Base-by-base conservation (phyloP, 176 grass and related monocot species). In the Eragrostis curvula region DNA sequence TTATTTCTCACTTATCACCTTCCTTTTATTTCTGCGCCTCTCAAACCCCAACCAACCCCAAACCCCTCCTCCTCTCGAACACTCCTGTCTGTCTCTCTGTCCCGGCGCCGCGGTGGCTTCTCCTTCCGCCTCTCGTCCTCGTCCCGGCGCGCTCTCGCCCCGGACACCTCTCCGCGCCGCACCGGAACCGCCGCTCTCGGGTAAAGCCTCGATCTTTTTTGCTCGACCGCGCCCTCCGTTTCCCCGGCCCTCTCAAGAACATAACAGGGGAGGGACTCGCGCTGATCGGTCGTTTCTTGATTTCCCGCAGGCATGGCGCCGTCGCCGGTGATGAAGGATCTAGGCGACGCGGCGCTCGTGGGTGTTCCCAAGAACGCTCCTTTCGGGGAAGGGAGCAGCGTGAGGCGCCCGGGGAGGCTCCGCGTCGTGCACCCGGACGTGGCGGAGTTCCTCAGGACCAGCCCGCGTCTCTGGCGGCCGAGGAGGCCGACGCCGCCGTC, bases 401-500 rank as follows among this genome's bases (percentile, higher is more conserved):
- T 36, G 45, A 46, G 44, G 44, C 71, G 9, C 17, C 76, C 82
- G 0, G 45, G 30, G 36, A 48, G 87, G 51, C 24, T 64, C 7
- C 87, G 70, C 52, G 70, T 80, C 45, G 14, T 85, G 63, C 61
- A 81, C 44, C 82, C 70, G 3, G 70, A 85, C 63, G 82, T 89
- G 63, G 82, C 52, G 63, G 82, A 75, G 77, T 17, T 89, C 0
- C 77, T 89, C 18, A 2, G 57, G 17, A 74, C 32, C 32, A 36
- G 62, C 63, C 18, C 77, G 51, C 18, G 77, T 21, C 18, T 21
- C 36, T 12, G 9, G 15, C 84, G 29, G 15, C 6, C 46, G 15
- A 79, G 12, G 30, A 79, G 11, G 67, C 53, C n/a, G 27, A 20
- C 20, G 50, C 13, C 72, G 27, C 17, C 24, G 21, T 2, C 24